phyloP scores from a whole-genome alignment of 495 filamentous ascomycete species.

The Clohesyomyces aquaticus region DNA sequence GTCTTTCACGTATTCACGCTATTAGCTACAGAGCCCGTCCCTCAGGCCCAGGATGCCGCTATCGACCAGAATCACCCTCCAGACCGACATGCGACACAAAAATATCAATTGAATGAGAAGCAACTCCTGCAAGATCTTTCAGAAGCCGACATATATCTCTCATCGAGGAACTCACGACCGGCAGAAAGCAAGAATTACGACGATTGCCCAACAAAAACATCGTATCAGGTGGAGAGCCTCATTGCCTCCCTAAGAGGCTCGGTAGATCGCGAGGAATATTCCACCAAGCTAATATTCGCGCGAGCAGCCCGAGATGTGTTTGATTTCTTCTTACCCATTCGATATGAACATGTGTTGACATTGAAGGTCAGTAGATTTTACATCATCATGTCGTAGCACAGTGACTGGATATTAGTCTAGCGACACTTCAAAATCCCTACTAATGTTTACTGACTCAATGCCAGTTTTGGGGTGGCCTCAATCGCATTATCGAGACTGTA shows the following conservation, averaged over 20 bases:
- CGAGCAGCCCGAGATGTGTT: slow-evolving; percentile 6
- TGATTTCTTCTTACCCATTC: slow-evolving; percentile 19
- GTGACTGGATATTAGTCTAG: too few relatives aligned
- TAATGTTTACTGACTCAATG: slow-evolving; percentile 2
- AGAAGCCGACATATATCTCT: slow-evolving; percentile 15
- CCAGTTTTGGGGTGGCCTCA: slow-evolving; percentile 16
- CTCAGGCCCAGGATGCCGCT: not conserved
- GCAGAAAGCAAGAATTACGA: slow-evolving; percentile 8
- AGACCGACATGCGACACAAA: not conserved
- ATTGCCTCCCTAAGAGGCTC: not conserved
- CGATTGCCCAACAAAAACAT: slow-evolving; percentile 14
- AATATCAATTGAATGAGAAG: slow-evolving; percentile 8
- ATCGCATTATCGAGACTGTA: slow-evolving; percentile 9
- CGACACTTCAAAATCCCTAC: too few relatives aligned
- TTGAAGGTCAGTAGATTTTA: slow-evolving; percentile 2
- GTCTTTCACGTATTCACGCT: slow-evolving; percentile 20
- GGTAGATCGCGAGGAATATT: not conserved
- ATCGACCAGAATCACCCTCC: not conserved
- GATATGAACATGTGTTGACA: slow-evolving; percentile 5
- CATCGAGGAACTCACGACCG: slow-evolving; percentile 4
- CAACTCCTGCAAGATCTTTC: slow-evolving; percentile 9
- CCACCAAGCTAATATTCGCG: slow-evolving; percentile 1
- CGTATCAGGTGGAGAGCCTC: slow-evolving; percentile 11
- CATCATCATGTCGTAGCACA: too few relatives aligned
- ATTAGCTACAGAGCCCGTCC: slow-evolving; percentile 5